phyloP scores from a whole-genome alignment of 345 rosid genomes.

The Linum trigynum region DNA sequence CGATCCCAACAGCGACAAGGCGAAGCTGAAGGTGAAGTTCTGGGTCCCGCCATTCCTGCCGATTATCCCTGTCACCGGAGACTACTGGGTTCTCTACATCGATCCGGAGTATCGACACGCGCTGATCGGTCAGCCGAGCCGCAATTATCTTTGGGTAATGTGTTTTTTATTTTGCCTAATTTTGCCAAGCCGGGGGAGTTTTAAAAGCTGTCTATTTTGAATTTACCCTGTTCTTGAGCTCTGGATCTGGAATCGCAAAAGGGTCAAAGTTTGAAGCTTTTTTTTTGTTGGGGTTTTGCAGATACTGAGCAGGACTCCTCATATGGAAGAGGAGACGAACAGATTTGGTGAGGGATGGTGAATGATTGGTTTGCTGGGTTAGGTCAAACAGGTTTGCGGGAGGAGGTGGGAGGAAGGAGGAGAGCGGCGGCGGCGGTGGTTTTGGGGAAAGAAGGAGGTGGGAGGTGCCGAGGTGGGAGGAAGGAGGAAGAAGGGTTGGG shows the following conservation, averaged over 20 bases:
- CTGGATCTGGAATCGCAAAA: not conserved
- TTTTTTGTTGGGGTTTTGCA: slow-evolving; percentile 14
- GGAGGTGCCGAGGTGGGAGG: too few species aligned
- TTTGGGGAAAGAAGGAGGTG: too few species aligned
- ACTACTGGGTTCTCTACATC: slow-evolving; percentile 72
- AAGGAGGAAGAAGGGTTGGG: too few species aligned
- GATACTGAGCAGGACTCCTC: slow-evolving; percentile 63
- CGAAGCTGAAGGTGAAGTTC: slow-evolving; percentile 86
- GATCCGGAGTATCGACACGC: slow-evolving; percentile 61
- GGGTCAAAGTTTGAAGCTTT: not conserved
- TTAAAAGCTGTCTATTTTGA: not conserved
- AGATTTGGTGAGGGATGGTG: too few species aligned
- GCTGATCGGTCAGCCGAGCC: slow-evolving; percentile 64
- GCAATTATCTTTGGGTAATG: slow-evolving; percentile 71
- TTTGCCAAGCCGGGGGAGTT: too few species aligned
- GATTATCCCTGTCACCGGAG: slow-evolving; percentile 63
- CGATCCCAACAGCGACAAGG: slow-evolving; percentile 67
- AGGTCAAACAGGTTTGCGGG: too few species aligned
- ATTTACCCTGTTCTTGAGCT: not conserved
- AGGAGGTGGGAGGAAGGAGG: too few species aligned
- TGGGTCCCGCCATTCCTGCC: slow-evolving; percentile 85
- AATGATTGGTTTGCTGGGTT: too few species aligned
- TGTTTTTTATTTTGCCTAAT: not conserved
- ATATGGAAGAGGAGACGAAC: slow-evolving; percentile 51
- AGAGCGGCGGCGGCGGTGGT: too few species aligned